Conservation (phyloP, 305 asterid species). For the Plantago coronopus region DNA sequence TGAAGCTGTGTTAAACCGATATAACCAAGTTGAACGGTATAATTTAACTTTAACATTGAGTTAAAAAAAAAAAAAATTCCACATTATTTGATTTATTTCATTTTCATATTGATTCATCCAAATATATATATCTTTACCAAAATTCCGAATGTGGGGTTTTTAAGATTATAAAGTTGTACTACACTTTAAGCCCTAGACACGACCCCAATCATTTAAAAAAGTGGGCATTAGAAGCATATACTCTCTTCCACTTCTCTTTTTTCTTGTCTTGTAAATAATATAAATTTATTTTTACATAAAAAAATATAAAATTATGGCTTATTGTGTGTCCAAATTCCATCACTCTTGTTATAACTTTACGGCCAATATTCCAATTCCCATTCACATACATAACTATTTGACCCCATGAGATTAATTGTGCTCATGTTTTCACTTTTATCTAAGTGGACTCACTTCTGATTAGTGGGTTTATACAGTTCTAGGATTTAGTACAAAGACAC, state of each 20-base stretch:
- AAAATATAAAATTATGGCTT: background rate
- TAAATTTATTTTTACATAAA: too few relatives aligned
- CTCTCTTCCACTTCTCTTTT: background rate
- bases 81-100: background rate
- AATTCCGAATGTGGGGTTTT: slow-evolving; percentile 5
- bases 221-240: background rate
- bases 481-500: background rate
- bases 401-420: background rate
- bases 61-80: too few relatives aligned
- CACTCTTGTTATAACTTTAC: background rate
- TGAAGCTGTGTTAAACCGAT: too few relatives aligned
- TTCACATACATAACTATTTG: slow-evolving; percentile 5
- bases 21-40: too few relatives aligned
- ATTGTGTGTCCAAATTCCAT: background rate
- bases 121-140: too few relatives aligned
- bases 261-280: too few relatives aligned
- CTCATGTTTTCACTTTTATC: background rate
- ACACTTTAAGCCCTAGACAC: background rate
- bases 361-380: background rate
- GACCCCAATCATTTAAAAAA: background rate
- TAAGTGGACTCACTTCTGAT: background rate
- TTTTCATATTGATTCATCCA: too few relatives aligned
- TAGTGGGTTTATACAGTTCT: background rate
- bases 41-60: too few relatives aligned
- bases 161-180: background rate